phyloP scores from a whole-genome alignment of 768 basidiomycete genomes.

The Boletus vermiculosoides region DNA sequence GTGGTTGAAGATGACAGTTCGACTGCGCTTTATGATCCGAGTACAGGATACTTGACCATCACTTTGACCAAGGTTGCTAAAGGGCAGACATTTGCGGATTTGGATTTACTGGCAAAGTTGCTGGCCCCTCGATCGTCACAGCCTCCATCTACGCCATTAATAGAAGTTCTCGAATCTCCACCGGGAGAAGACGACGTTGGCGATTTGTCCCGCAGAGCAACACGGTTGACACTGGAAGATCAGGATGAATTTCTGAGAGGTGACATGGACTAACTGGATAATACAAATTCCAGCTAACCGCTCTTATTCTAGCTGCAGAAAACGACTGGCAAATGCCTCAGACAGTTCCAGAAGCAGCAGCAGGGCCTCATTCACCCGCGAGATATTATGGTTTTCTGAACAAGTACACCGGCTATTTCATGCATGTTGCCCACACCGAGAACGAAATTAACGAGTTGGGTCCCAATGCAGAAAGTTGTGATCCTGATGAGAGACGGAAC shows the following conservation, averaged over 20 bases:
- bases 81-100: slow-evolving; percentile 69
- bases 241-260: slow-evolving; percentile 57
- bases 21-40: slow-evolving; percentile 72
- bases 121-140: slow-evolving; percentile 60
- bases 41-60: slow-evolving; percentile 73
- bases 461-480: slow-evolving; percentile 56
- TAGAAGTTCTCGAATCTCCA: slow-evolving; percentile 55
- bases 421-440: slow-evolving; percentile 66
- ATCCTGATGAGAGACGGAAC: slow-evolving; percentile 48
- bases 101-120: slow-evolving; percentile 77
- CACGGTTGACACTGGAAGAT: slow-evolving; percentile 50
- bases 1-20: slow-evolving; percentile 64
- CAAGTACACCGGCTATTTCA: slow-evolving; percentile 72
- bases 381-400: slow-evolving; percentile 76
- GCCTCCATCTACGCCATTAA: slow-evolving; percentile 36
- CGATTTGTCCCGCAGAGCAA: slow-evolving; percentile 44
- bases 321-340: slow-evolving; percentile 83
- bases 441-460: slow-evolving; percentile 86
- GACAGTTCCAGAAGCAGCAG: slow-evolving; percentile 43
- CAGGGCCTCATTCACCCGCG: slow-evolving; percentile 38
- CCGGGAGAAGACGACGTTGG: slow-evolving; percentile 30
- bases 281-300: slow-evolving; percentile 5
- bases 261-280: slow-evolving; percentile 20
- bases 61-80: slow-evolving; percentile 65
- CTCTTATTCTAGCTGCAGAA: slow-evolving; percentile 53